Evolutionary conservation across 2,329 filamentous ascomycete genomes (phyloP).

Genomic region (Raffaelea albimanens): DNA sequence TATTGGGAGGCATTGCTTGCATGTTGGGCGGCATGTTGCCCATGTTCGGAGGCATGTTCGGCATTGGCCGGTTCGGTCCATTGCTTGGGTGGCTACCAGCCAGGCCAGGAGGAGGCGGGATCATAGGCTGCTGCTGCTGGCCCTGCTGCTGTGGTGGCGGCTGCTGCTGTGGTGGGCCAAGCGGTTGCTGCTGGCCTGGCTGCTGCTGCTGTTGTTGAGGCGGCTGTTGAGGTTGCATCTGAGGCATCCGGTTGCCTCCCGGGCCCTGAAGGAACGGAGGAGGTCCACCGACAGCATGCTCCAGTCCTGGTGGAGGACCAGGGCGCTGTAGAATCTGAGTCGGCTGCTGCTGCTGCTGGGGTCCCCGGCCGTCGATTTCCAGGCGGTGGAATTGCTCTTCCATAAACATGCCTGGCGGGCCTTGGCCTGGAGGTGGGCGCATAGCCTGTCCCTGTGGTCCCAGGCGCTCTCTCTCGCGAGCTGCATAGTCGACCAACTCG

Average conservation of each 20-base stretch:
- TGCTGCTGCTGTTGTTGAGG: conserved; percentile 22
- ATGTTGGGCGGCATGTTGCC: conserved; percentile 7
- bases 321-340: conserved; percentile 57
- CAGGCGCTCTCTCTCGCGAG: conserved; percentile 4
- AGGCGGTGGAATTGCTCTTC: conserved; percentile 41
- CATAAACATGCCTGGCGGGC: conserved; percentile 40
- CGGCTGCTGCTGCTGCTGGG: conserved; percentile 31
- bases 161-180: conserved; percentile 1
- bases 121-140: conserved; percentile 33
- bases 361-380: conserved; percentile 29
- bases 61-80: conserved; percentile 39
- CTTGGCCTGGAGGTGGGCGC: conserved; percentile 27
- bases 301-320: conserved; percentile 50
- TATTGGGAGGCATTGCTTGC: conserved; percentile 15
- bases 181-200: conserved; percentile 32
- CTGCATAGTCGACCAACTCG: conserved; percentile 30
- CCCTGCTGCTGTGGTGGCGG: too few species aligned
- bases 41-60: conserved; percentile 14
- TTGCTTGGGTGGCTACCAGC: conserved; percentile 29
- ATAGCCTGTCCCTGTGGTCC: conserved; percentile 24
- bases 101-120: conserved; percentile 49
- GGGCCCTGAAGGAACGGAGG: conserved; percentile 41
- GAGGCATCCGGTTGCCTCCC: conserved; percentile 29
- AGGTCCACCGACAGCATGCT: conserved; percentile 40
- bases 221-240: background rate